Base-by-base conservation (phyloP, 345 rosid species). In the Dipteronia dyeriana region DNA sequence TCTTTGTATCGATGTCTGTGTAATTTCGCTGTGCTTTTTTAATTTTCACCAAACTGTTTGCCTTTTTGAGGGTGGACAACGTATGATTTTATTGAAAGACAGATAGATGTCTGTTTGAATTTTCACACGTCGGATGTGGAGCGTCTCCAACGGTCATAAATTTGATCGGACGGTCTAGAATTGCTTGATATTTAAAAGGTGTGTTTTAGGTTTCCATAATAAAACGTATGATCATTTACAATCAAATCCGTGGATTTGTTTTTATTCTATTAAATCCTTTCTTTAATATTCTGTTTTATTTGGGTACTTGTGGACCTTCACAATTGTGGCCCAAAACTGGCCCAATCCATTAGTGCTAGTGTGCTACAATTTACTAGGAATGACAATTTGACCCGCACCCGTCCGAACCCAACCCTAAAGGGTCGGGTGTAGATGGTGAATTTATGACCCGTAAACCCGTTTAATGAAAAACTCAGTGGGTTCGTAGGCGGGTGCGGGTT, bases 111-210 rank as follows among this genome's bases (percentile, higher is more conserved):
- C 20, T 73, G n/a, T 68, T 29, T 67, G 72, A 63, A 61, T 60
- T 82, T 73, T 60, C 39, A 14, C 60, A 62, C 72, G 73, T 56
- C 22, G 72, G 71, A 66, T 22, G 70, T 19, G 86, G 83, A 84
- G 88, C 88, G 85, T 71, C 76, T 73, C 73, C 54, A 87, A 89
- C 92, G 89, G 92, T 82, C 84, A 72, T 83, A 77, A 82, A 77
- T 73, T 17, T 26, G 19, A 86, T 87, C 88, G 3, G 71, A 85
- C 90, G 87, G 91, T n/a, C 57, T 6, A 26, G 47, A 81, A 81
- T 73, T 63, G 4, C 76, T 9, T 38, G 41, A 26, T 10, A 57
- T 77, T 85, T 53, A 79, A 79, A 79, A 43, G 75, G 76, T 61
- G 4, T 16, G 22, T 49, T 63, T 14, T 51, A 57, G 26, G 43